Percentiles rank a stretch among this genome's conserved stretches.
These are phyloP conservation scores for Penicillium digitatum DNA, from an alignment of 2,329 filamentous ascomycete genomes.

Conservation along the genomic window DNA sequence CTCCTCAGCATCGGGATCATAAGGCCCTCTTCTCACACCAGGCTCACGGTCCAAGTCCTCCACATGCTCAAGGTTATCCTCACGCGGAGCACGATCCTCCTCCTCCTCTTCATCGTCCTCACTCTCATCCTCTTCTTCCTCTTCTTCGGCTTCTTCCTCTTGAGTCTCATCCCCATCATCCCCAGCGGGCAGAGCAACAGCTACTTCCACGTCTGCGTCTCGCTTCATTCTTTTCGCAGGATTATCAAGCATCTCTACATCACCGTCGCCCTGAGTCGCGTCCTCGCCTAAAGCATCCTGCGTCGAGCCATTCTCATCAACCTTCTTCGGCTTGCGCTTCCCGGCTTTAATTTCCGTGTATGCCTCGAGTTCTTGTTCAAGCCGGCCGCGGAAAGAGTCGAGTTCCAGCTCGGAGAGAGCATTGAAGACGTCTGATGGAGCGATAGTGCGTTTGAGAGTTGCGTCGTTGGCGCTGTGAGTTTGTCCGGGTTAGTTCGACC, in stretches of 20 bases:
- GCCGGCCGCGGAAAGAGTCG: slow-evolving; percentile 53
- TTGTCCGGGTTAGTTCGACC: slow-evolving; percentile 1
- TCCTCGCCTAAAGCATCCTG: neutral
- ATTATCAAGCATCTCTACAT: slow-evolving; percentile 23
- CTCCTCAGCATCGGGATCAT: slow-evolving; percentile 35
- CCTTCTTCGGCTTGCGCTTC: slow-evolving; percentile 46
- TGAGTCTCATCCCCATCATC: slow-evolving; percentile 21
- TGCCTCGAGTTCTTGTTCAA: slow-evolving; percentile 56
- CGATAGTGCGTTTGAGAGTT: slow-evolving; percentile 60
- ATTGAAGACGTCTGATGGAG: slow-evolving; percentile 57
- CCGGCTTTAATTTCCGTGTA: slow-evolving; percentile 45
- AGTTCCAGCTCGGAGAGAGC: slow-evolving; percentile 60
- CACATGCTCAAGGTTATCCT: slow-evolving; percentile 14
- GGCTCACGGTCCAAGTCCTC: slow-evolving; percentile 36
- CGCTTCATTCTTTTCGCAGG: slow-evolving; percentile 24
- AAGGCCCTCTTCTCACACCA: slow-evolving; percentile 18
- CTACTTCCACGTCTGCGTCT: slow-evolving; percentile 13
- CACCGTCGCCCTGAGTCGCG: slow-evolving; percentile 14
- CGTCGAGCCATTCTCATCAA: slow-evolving; percentile 39
- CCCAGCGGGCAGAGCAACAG: slow-evolving; percentile 1
- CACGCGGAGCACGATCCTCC: slow-evolving; percentile 13
- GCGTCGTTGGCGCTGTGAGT: slow-evolving; percentile 56
- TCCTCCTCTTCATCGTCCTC: slow-evolving; percentile 22
- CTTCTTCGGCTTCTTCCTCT: slow-evolving; percentile 27
- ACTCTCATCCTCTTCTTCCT: slow-evolving; percentile 24